These are phyloP conservation scores for Ceratobasidium sp. DNA, from an alignment of 1,284 basidiomycete species.

Conservation along the genomic window DNA sequence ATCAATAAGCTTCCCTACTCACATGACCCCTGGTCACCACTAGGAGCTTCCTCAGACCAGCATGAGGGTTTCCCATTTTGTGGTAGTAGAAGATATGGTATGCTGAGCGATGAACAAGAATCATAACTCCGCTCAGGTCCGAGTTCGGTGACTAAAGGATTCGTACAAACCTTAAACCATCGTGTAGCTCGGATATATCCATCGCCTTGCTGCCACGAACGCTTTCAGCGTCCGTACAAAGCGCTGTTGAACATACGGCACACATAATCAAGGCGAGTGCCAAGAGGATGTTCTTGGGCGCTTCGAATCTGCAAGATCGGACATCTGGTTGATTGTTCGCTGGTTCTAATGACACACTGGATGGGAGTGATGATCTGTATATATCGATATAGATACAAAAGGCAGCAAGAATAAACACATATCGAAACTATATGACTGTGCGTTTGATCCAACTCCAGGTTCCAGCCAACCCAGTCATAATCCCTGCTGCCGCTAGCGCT, in stretches of 20 bases:
- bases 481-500: conserved; percentile 85
- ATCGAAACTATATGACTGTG: conserved; percentile 54
- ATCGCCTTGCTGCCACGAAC: not conserved
- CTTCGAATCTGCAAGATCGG: conserved; percentile 3
- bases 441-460: conserved; percentile 93
- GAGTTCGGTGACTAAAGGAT: conserved; percentile 19
- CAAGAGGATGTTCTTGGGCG: not conserved
- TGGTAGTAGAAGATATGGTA: conserved; percentile 16
- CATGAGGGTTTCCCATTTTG: conserved; percentile 13
- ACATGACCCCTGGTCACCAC: conserved; percentile 41
- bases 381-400: conserved; percentile 49
- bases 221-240: not conserved
- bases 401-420: conserved; percentile 58
- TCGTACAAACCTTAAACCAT: conserved; percentile 24
- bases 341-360: conserved; percentile 1
- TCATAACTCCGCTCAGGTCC: conserved; percentile 37
- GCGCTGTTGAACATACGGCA: conserved; percentile 11
- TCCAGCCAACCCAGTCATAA: conserved; percentile 90
- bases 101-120: not conserved
- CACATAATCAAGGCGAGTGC: not conserved
- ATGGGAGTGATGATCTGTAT: conserved; percentile 41
- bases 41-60: conserved; percentile 23
- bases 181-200: conserved; percentile 4
- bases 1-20: conserved; percentile 21
- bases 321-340: not conserved